Percentiles rank a stretch among this genome's conserved stretches.
Evolutionary conservation across 208 protist species (phyloP).

Genomic region (Trypanosoma mega): DNA sequence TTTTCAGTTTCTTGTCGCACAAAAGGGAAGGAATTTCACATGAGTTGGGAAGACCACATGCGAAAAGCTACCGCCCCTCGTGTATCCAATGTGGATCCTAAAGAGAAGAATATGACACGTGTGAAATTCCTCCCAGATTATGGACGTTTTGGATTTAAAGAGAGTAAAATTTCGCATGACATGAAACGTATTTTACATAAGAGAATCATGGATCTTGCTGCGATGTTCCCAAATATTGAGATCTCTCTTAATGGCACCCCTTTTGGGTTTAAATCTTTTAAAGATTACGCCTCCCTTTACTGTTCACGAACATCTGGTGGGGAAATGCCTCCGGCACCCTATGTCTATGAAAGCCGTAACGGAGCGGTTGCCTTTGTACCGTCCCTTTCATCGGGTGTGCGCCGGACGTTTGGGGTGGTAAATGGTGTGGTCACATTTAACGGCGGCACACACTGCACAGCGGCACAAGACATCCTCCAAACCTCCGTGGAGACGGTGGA

Average conservation of each 20-base stretch:
- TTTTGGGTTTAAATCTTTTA: constrained; percentile 94
- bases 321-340: constrained; percentile 57
- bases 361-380: constrained; percentile 83
- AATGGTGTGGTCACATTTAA: constrained; percentile 98
- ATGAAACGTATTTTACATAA: constrained; percentile 90
- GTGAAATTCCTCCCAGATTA: constrained; percentile 92
- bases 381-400: constrained; percentile 77
- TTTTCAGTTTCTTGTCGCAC: constrained; percentile 95
- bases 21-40: constrained; percentile 88
- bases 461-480: constrained; percentile 91
- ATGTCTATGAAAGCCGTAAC: constrained; percentile 70
- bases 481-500: constrained; percentile 61
- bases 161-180: constrained; percentile 72
- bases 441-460: constrained; percentile 98
- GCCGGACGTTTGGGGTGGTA: constrained; percentile 98
- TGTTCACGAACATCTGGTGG: constrained; percentile 40
- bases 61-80: constrained; percentile 85
- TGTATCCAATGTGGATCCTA: constrained; percentile 73
- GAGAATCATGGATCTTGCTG: constrained; percentile 92
- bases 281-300: constrained; percentile 95
- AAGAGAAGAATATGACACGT: constrained; percentile 72
- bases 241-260: constrained; percentile 96
- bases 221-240: constrained; percentile 89
- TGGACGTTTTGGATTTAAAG: constrained; percentile 67
- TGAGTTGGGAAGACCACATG: constrained; percentile 98